Evolutionary conservation across 257 asterid species (phyloP).

Genomic region (Solanum boliviense): DNA sequence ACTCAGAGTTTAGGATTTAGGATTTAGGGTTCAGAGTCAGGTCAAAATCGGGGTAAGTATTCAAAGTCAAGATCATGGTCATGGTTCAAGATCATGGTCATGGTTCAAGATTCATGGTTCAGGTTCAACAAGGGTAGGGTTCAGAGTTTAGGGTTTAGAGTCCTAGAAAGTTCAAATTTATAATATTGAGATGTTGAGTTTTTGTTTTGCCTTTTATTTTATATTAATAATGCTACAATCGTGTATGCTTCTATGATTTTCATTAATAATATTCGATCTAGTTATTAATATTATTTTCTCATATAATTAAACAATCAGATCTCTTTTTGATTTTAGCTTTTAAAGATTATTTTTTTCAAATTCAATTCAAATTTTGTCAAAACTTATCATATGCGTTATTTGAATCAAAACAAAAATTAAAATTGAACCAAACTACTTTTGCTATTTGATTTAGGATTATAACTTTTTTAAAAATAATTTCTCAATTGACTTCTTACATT

Average conservation of each 20-base stretch:
- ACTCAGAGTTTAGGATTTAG: too few relatives aligned
- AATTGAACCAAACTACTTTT: not conserved
- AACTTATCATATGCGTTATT: not conserved
- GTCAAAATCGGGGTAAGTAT: too few relatives aligned
- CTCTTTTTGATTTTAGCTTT: not conserved
- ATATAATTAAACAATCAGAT: not conserved
- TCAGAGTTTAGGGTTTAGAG: too few relatives aligned
- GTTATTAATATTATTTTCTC: not conserved
- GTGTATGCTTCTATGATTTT: not conserved
- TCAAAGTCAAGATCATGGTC: too few relatives aligned
- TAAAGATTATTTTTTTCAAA: not conserved
- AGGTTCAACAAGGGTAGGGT: too few relatives aligned
- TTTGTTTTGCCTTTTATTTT: not conserved
- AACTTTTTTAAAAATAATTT: not conserved
- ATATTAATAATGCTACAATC: not conserved
- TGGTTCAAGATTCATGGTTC: too few relatives aligned
- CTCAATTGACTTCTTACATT: not conserved
- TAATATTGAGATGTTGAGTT: not conserved
- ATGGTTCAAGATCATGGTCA: too few relatives aligned
- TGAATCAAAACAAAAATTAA: not conserved
- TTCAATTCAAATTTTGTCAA: not conserved
- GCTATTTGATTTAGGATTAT: not conserved
- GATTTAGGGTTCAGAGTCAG: too few relatives aligned
- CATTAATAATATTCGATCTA: not conserved
- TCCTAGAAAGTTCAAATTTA: not conserved